Base-by-base conservation (phyloP, 2,329 filamentous ascomycete genomes). In the Metarhizium robertsii region DNA sequence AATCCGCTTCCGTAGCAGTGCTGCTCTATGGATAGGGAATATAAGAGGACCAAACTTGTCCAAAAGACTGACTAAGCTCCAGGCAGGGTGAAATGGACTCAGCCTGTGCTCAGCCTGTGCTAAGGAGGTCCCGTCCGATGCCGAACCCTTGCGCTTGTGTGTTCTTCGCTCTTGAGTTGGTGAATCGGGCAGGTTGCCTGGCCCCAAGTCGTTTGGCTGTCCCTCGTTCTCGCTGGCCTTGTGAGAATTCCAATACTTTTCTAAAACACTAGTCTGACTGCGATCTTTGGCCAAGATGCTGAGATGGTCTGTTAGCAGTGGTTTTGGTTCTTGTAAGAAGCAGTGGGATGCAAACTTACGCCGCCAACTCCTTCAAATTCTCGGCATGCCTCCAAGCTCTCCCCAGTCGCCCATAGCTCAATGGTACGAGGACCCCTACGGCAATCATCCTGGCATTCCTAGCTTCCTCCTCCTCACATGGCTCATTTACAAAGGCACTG, bases 401-500 rank as follows among this genome's bases (percentile, higher is more conserved):
- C 4, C 94, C 94, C 25, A 97, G 75, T 54, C 91, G 81, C 29
- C 92, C 92, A 65, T 88, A 88, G 66, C 87, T 92, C 53, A 96
- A 71, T 6, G 90, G 90, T 2, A 97, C 91, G 61, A 99, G 75
- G 32, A 92, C 83, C 45, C 94, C 94, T 1, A 97, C 90, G 14
- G 92, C 88, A 60, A 96, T 85, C 84, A 99, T 96, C 63, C 88
- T 84, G 52, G 94, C 94, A 76, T 95, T 89, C 58, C 94, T 86
- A 53, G 89, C 83, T 53, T 83, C 84, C 58, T 81, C 82, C 62
- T 90, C 88, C 14, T 87, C 84, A 51, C 90, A 91, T 2, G 88
- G 86, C 60, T 81, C 82, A 69, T 95, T 95, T 68, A 94, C 78
- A 68, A 96, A 99, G 32, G 92, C 91, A 73, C 91, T 96, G 62